Evolutionary conservation across 257 asterid genomes (phyloP).

Genomic region (Penstemon newberryi): DNA sequence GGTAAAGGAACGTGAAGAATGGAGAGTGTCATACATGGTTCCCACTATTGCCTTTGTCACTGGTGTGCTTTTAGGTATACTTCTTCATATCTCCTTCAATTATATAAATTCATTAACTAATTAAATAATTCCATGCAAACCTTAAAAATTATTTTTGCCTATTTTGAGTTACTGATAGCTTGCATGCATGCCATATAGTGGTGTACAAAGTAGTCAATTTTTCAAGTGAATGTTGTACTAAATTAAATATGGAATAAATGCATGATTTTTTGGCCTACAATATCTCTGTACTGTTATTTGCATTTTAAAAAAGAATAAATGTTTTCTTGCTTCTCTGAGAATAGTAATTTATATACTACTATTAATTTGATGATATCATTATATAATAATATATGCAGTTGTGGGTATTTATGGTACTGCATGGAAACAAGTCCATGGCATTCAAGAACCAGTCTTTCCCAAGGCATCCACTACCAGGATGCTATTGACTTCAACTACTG

Average conservation of each 20-base stretch:
- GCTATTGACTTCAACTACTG: slow-evolving; percentile 29
- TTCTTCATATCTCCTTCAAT: background rate
- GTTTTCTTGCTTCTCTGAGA: no score
- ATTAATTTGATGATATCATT: background rate
- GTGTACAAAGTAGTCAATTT: no score
- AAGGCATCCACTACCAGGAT: slow-evolving; percentile 36
- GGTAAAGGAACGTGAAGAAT: slow-evolving; percentile 2
- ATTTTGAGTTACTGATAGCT: no score
- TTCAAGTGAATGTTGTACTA: no score
- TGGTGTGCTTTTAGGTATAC: slow-evolving; percentile 30
- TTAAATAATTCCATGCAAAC: no score
- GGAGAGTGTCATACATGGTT: slow-evolving; percentile 14
- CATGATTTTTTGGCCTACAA: no score
- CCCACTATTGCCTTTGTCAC: slow-evolving; percentile 25
- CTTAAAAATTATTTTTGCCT: no score
- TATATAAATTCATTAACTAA: no score
- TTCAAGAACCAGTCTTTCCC: slow-evolving; percentile 33
- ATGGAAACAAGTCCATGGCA: slow-evolving; percentile 38
- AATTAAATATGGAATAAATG: no score
- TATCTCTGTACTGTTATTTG: no score
- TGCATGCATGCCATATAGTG: no score
- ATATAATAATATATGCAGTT: slow-evolving; percentile 27
- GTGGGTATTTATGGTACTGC: slow-evolving; percentile 35
- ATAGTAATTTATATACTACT: background rate
- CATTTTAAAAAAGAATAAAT: no score